phyloP scores from a whole-genome alignment of 176 grass and related monocot genomes.

The Phoenix dactylifera region DNA sequence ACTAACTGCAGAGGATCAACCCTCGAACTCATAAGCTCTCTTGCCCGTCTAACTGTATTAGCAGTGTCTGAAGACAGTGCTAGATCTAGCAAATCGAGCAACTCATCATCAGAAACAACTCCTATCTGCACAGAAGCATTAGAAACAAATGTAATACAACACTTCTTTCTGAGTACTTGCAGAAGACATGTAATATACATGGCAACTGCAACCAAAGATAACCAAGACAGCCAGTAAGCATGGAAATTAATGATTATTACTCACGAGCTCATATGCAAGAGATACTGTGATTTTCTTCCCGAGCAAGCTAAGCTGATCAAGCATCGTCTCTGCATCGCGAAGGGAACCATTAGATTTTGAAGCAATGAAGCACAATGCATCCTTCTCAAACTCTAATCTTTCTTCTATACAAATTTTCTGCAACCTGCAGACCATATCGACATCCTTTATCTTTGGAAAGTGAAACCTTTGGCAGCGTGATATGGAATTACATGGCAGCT shows the following conservation, averaged over 20 bases:
- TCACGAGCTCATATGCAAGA: constrained; percentile 90
- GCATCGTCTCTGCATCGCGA: constrained; percentile 91
- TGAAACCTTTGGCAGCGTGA: constrained; percentile 88
- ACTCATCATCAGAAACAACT: constrained; percentile 86
- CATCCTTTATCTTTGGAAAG: constrained; percentile 88
- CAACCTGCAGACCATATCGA: constrained; percentile 61
- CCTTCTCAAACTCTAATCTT: constrained; percentile 79
- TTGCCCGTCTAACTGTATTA: constrained; percentile 78
- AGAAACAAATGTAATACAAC: constrained; percentile 4
- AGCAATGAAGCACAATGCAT: constrained; percentile 81
- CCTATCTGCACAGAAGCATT: constrained; percentile 63
- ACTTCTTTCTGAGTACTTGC: too few relatives aligned
- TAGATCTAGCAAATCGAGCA: constrained; percentile 85
- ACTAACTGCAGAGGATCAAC: constrained; percentile 95
- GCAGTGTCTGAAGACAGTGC: constrained; percentile 92
- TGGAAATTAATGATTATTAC: constrained; percentile 1
- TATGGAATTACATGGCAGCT: constrained; percentile 49
- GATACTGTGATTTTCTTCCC: constrained; percentile 90
- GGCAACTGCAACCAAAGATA: not conserved
- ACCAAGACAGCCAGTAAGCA: too few relatives aligned
- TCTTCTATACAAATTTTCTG: constrained; percentile 84
- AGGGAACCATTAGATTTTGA: constrained; percentile 81
- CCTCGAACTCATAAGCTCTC: constrained; percentile 82
- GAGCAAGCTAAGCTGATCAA: constrained; percentile 92
- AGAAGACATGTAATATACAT: not conserved